A percentile compares a stretch with the other conserved stretches of the same genome.
These are phyloP conservation scores for Aspergillus sojae DNA, from an alignment of 2,329 filamentous ascomycete species.

Conservation along the genomic window DNA sequence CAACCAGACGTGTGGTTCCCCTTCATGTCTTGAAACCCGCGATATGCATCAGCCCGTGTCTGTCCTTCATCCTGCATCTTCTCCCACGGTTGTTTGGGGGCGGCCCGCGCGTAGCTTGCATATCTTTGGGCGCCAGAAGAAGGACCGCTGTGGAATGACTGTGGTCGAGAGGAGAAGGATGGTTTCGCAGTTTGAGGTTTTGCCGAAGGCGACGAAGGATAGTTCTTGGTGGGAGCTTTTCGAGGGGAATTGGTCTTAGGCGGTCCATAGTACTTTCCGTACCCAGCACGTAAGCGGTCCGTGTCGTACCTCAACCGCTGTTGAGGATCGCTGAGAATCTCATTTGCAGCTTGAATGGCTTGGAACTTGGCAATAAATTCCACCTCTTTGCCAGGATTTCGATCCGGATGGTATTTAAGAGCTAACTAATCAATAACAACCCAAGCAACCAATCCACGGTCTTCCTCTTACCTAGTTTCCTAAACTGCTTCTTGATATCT, in stretches of 20 bases:
- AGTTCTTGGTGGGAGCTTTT: constrained; percentile 29
- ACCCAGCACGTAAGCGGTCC: constrained; percentile 58
- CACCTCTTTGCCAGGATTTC: constrained; percentile 79
- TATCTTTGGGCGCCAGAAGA: constrained; percentile 45
- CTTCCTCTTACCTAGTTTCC: constrained; percentile 68
- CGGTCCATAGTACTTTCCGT: constrained; percentile 38
- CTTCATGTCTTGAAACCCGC: constrained; percentile 51
- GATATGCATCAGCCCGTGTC: constrained; percentile 48
- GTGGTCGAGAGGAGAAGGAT: constrained; percentile 20
- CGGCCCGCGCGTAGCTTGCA: constrained; percentile 44
- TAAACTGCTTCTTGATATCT: constrained; percentile 84
- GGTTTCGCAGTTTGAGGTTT: constrained; percentile 29
- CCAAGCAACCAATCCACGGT: background rate
- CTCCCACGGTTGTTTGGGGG: constrained; percentile 41
- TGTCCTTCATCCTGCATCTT: constrained; percentile 42
- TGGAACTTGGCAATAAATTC: constrained; percentile 84
- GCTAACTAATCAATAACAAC: constrained; percentile 52
- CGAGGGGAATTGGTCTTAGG: constrained; percentile 32
- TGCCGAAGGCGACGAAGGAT: constrained; percentile 26
- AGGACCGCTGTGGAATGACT: constrained; percentile 31
- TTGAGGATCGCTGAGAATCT: constrained; percentile 67
- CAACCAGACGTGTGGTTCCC: constrained; percentile 33
- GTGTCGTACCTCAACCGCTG: constrained; percentile 64
- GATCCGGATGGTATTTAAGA: constrained; percentile 83
- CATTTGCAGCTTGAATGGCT: constrained; percentile 81